Evolutionary conservation across 202 grass and related monocot species (phyloP), one percentile per base, ranked within the genome.

Genomic region (Brachypodium distachyon): DNA sequence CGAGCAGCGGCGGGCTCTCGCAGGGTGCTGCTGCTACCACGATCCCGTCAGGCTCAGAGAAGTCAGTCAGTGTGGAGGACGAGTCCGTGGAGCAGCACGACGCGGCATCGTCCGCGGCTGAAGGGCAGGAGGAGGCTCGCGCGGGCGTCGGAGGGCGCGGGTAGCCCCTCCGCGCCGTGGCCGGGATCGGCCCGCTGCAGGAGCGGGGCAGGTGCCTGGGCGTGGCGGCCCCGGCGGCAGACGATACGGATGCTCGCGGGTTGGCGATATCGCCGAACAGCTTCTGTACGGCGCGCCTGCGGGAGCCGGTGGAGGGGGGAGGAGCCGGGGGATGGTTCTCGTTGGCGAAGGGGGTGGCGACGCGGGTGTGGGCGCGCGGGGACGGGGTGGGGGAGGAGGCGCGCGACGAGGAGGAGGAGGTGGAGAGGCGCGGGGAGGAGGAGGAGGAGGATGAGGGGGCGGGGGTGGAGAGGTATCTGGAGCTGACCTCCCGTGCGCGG

Each of bases 1-100:
- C 81, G 4, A 76, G 85, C 22, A 92, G 61, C 54, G 90, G 82
- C 48, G 95, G 91, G 89, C 95, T 98, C 51, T 88, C 89, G 77
- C 91, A 92, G 16, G 87, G 75, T 18, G 62, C 46, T 29, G 81
- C 85, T 0, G 53, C 32, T 7, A 83, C 0, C 38, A n/a, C 57
- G 36, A 78, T 23, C 21, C 28, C 75, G 2, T 87, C 87, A 6
- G 57, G 65, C 56, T 90, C 87, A 1, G 82, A 85, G 64, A 81
- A 78, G 44, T 87, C 81, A 8, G 84, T 68, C 3, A 72, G 7
- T 3, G 81, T 69, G 61, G 88, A 90, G 22, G 74, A 65, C 17
- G 70, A 77, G 17, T 90, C 91, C 12, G 82, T 81, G 2, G 64
- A 85, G 42, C 77, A 74, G 50, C 75, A 83, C 34, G 72, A 77